Base-by-base conservation (phyloP, 1,139 yeast genomes). In the Candida sp. region DNA sequence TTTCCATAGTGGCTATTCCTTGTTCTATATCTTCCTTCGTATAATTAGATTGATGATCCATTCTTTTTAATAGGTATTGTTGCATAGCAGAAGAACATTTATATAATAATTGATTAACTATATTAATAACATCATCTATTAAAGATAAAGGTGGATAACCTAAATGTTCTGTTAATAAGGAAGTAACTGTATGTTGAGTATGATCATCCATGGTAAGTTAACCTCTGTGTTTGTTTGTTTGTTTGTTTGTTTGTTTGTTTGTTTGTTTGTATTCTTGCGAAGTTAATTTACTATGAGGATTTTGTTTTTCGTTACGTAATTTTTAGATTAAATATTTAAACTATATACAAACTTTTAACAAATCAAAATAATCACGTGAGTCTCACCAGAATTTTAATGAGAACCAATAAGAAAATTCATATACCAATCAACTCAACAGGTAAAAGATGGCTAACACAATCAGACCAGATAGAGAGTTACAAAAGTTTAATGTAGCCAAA, bases 101-200 rank as follows among this genome's bases (percentile, higher is more conserved):
- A 64, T 87, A 87, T 79, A 90, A 77, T 33, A 89, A 80, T 45
- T 83, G 90, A 56, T 91, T 90, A 22, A 88, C 95, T 1, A 91
- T 88, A 62, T 90, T 90, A 55, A 91, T 88, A 19, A 91, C 84
- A 57, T 90, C 97, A 57, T 91, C 97, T 5, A 91, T 78, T 22
- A 90, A 68, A 1, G 93, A 81, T n/a, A 90, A 75, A 0, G 97
- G 96, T 6, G 95, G 88, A 57, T 80, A 88, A 29, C 89, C 96
- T 39, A 91, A 68, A 58, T 89, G 97, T 60, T 90, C 97, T 0
- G 96, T 87, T 44, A 91, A 69, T 5, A 54, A 30, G 3, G 34
- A 33, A 4, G 12, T 37, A 33, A 37, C 34, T 4, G 33, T 29
- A n/a, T 27, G 30, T n/a, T n/a, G n/a, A n/a, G n/a, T n/a, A n/a